A percentile compares a stretch with the other conserved stretches of the same genome.
Evolutionary conservation across 345 rosid genomes (phyloP).

Genomic region (Brassica rapa): DNA sequence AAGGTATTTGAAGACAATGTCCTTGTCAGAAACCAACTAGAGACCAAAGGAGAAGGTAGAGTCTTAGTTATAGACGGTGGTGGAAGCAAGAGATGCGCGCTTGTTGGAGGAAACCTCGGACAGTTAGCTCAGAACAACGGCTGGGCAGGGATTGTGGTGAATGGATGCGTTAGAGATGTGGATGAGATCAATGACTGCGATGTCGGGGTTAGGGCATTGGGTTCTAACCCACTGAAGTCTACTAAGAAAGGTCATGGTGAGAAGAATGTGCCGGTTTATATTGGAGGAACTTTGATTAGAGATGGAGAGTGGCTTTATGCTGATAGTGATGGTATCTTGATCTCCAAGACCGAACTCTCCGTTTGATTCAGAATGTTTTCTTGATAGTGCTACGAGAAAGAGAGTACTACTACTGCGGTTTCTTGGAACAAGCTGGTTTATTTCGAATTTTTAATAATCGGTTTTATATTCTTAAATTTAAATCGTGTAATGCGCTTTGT

Average conservation of each 20-base stretch:
- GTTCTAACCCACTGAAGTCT: conserved; percentile 75
- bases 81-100: conserved; percentile 86
- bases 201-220: conserved; percentile 82
- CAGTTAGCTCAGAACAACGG: conserved; percentile 78
- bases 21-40: conserved; percentile 66
- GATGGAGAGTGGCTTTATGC: conserved; percentile 91
- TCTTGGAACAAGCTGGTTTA: neutral
- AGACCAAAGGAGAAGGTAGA: conserved; percentile 73
- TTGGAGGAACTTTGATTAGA: conserved; percentile 61
- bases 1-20: conserved; percentile 91
- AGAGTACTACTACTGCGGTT: neutral
- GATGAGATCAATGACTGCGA: conserved; percentile 78
- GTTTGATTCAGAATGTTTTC: conserved; percentile 37
- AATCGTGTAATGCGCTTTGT: neutral
- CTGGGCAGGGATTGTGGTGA: conserved; percentile 75
- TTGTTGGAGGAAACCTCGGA: conserved; percentile 77
- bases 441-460: neutral
- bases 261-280: conserved; percentile 54
- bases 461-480: neutral
- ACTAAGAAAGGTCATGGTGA: conserved; percentile 79
- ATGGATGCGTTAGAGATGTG: conserved; percentile 85
- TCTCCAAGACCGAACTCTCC: conserved; percentile 62
- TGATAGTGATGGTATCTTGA: conserved; percentile 76
- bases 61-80: conserved; percentile 91
- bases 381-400: neutral